These are phyloP conservation scores for Termitomyces sp. DNA, from an alignment of 1,284 basidiomycete species.

Conservation along the genomic window DNA sequence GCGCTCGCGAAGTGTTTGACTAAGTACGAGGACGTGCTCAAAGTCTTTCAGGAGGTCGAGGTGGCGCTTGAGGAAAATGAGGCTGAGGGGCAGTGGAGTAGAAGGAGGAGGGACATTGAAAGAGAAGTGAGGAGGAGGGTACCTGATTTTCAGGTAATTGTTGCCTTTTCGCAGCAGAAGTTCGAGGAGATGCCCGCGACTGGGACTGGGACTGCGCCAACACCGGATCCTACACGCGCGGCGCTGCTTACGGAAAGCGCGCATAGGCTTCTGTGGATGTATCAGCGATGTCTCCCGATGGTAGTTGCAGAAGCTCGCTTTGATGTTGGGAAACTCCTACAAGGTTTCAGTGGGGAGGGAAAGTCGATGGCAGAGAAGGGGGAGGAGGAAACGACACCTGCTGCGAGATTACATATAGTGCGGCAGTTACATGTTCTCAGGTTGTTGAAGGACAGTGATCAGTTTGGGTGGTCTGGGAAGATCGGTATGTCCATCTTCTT, in stretches of 20 bases:
- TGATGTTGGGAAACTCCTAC: slow-evolving; percentile 78
- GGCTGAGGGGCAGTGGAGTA: slow-evolving; percentile 66
- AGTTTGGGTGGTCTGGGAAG: slow-evolving; percentile 76
- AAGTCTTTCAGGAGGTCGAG: slow-evolving; percentile 48
- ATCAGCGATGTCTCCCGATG: slow-evolving; percentile 72
- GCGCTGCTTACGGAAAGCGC: slow-evolving; percentile 75
- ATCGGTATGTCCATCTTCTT: slow-evolving; percentile 52
- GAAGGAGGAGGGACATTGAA: slow-evolving; percentile 59
- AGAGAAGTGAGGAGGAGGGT: slow-evolving; percentile 72
- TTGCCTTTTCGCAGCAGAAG: slow-evolving; percentile 63
- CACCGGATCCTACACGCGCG: slow-evolving; percentile 33
- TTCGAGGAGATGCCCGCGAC: not conserved
- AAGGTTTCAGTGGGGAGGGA: slow-evolving; percentile 39
- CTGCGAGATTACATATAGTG: slow-evolving; percentile 46
- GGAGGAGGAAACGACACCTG: slow-evolving; percentile 12
- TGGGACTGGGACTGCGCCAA: not conserved
- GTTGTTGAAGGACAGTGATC: slow-evolving; percentile 65
- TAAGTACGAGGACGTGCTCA: slow-evolving; percentile 61
- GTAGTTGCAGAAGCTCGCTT: slow-evolving; percentile 77
- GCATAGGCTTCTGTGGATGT: slow-evolving; percentile 78
- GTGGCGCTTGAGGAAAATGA: slow-evolving; percentile 58
- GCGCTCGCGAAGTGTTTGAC: slow-evolving; percentile 66
- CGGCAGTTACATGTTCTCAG: slow-evolving; percentile 79
- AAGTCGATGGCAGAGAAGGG: slow-evolving; percentile 7
- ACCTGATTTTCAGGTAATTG: slow-evolving; percentile 80